Evolutionary conservation across 1,284 basidiomycete genomes (phyloP), one percentile per base, ranked within the genome.

Genomic region (Schizophyllum amplum): DNA sequence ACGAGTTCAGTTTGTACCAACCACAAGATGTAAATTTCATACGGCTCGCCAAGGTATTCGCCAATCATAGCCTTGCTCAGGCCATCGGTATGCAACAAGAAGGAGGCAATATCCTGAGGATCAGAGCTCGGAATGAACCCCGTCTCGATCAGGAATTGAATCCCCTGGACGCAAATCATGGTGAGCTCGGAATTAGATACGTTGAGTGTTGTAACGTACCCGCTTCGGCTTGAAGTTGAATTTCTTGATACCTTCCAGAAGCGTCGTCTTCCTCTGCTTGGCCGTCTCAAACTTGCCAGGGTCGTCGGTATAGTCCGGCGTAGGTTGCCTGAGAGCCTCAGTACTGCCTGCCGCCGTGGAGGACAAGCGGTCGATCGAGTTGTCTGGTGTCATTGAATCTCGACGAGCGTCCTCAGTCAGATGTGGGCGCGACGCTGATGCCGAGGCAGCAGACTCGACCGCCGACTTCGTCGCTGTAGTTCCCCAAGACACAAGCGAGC

Each of bases 221-320:
- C 87, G 81, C 72, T 97, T 98, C 11, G 97, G 95, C 73, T 98
- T 99, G 76, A 90, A 95, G 73, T 99, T 99, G 76, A 99, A 99
- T 71, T 94, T 94, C 72, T 90, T 94, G 70, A 99, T 92, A 25
- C 96, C 98, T 68, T 99, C 97, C 51, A 97, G 74, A 25, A 99
- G 72, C 1, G 90, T 94, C 33, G 92, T 99, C 77, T 99, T 99
- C 75, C 94, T 91, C 72, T 94, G 90, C 71, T 98, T 99, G 25
- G 94, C 97, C 63, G 82, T 95, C 75, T 99, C 97, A 65, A 99
- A 98, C 67, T 84, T 85, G 42, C 80, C 87, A 0, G 96, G 96
- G 68, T 99, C 97, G 68, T 99, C 97, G 7, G 69, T 67, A 22
- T 84, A 67, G 55, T 94, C 92, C 0, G 92, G 91, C 0, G 91